Evolutionary conservation across 306 rosid genomes (phyloP).

Genomic region (Fragaria nilgerrensis): DNA sequence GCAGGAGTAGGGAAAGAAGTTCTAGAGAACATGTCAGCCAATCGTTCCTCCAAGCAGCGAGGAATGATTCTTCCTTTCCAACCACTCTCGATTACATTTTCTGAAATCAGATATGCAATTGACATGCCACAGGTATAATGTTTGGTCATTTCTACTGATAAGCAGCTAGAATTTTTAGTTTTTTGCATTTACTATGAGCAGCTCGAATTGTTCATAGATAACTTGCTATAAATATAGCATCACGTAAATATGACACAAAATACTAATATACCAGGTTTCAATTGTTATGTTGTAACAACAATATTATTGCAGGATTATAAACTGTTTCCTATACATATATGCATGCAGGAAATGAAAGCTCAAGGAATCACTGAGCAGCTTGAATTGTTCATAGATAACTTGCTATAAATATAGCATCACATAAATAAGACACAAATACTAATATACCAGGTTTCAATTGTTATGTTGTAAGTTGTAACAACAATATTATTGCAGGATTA

Average conservation of each 20-base stretch:
- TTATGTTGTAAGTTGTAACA: neutral
- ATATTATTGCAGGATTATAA: neutral
- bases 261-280: neutral
- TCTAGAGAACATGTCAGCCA: slow-evolving; percentile 35
- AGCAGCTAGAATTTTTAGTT: neutral
- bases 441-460: neutral
- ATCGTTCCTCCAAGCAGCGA: slow-evolving; percentile 24
- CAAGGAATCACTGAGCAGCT: neutral
- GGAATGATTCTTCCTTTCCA: slow-evolving; percentile 89
- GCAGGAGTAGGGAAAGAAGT: slow-evolving; percentile 47
- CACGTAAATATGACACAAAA: neutral
- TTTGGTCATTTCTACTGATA: neutral
- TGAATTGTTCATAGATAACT: neutral
- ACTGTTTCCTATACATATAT: too few relatives aligned
- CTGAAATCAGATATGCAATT: slow-evolving; percentile 66
- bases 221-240: neutral
- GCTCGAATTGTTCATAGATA: neutral
- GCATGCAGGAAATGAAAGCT: too few relatives aligned
- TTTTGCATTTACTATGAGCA: neutral
- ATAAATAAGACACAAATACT: neutral
- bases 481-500: neutral
- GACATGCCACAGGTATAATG: slow-evolving; percentile 70
- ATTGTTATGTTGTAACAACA: neutral
- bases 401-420: neutral
- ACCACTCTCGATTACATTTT: slow-evolving; percentile 65